Evolutionary conservation across 2,329 filamentous ascomycete genomes (phyloP), one percentile per base, ranked within the genome.

Genomic region (Phialophora verrucosa): DNA sequence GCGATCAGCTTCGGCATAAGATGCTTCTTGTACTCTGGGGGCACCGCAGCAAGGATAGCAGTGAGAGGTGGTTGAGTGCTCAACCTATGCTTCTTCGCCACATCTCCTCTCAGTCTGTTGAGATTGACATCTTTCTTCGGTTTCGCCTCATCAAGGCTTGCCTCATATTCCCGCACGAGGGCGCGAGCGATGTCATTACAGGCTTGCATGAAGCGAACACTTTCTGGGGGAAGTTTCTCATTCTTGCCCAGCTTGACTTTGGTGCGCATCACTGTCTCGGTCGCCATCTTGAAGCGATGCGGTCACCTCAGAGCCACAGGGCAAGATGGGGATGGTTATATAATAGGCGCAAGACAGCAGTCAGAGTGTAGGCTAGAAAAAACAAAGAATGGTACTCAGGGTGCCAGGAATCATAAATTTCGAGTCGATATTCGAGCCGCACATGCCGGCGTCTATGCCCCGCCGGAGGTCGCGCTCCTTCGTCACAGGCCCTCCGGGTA

Each of bases 11-110:
- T 97, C 23, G 93, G 95, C 69, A 98, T 81, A 68, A 99, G 97
- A 75, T 98, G 98, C 82, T 98, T 99, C 84, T 98, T 99, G 82
- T 98, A 97, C 78, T 98, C 93, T 77, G 99, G 95, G n/a, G 96
- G 96, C 42, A 99, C 94, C 10, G 95, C 95, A 62, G 95, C 92
- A 76, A 99, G 98, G 76, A 99, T 99, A 67, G 95, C 94, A 8
- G 94, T 98, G 70, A 99, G 83, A 29, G 96, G 92, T 35, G 95
- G 95, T 73, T 96, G 91, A 68, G 88, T 92, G 78, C 88, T 90
- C 68, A 99, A 83, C 77, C 89, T 91, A 82, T 98, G 93, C 82
- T 97, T 98, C 82, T 95, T 96, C 54, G 95, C 87, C 69, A 97
- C 88, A 76, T 93, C 93, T 62, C 91, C 89, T 54, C 95, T 89